phyloP scores from a whole-genome alignment of 176 grass and related monocot genomes.

The Phoenix roebelenii region DNA sequence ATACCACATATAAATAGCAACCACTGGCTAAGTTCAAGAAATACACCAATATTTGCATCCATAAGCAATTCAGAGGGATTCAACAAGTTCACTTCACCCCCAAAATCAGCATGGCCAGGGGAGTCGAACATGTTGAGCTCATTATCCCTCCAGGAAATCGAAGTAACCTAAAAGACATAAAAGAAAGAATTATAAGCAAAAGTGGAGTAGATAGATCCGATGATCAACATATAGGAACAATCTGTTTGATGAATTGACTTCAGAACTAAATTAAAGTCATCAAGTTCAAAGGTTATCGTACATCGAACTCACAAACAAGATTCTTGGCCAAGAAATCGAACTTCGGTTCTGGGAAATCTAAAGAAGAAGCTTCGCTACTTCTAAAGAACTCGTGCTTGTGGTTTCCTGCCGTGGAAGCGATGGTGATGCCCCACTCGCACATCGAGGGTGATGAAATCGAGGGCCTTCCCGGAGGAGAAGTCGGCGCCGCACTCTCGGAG shows the following conservation, averaged over 20 bases:
- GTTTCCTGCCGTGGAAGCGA: slow-evolving; percentile 70
- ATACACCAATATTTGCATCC: not conserved
- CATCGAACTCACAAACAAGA: too few species aligned
- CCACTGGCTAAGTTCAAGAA: not conserved
- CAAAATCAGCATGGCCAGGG: slow-evolving; percentile 94
- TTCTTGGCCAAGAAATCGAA: too few species aligned
- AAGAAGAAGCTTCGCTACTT: too few species aligned
- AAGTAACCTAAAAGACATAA: slow-evolving; percentile 60
- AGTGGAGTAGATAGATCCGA: not conserved
- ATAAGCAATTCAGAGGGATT: not conserved
- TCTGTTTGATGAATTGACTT: not conserved
- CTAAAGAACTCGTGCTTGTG: too few species aligned
- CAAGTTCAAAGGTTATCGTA: too few species aligned
- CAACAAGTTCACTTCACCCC: slow-evolving; percentile 40
- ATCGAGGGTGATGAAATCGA: slow-evolving; percentile 89
- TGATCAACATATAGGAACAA: not conserved
- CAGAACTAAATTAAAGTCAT: too few species aligned
- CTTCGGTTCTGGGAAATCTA: too few species aligned
- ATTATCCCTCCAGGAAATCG: slow-evolving; percentile 80
- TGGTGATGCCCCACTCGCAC: slow-evolving; percentile 87
- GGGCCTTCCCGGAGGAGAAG: slow-evolving; percentile 45
- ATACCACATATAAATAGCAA: not conserved
- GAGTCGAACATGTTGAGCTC: slow-evolving; percentile 97
- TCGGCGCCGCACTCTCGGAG: too few species aligned
- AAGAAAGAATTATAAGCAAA: slow-evolving; percentile 1